Percentiles rank a stretch among this genome's conserved stretches.
phyloP scores from a whole-genome alignment of 2,329 filamentous ascomycete species.

The Penicillium vulpinum region DNA sequence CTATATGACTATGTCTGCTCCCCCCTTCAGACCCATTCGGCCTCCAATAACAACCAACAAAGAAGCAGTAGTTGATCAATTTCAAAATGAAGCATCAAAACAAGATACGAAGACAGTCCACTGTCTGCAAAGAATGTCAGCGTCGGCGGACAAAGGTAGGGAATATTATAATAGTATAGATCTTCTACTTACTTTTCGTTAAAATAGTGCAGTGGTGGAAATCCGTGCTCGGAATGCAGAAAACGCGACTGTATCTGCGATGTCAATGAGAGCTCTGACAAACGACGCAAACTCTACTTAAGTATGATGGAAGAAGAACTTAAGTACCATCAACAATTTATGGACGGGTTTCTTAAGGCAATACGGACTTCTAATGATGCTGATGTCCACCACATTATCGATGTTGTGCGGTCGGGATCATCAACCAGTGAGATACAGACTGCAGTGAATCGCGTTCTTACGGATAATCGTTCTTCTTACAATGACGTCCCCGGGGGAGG shows the following conservation, averaged over 20 bases:
- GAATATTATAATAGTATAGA: not conserved
- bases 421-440: not conserved
- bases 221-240: not conserved
- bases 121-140: slow-evolving; percentile 9
- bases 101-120: not conserved
- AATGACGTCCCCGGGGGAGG: too few relatives aligned
- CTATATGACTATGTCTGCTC: not conserved
- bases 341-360: not conserved
- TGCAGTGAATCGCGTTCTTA: not conserved
- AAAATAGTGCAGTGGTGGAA: not conserved
- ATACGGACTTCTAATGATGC: not conserved
- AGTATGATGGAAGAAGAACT: slow-evolving; percentile 6
- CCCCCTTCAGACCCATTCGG: not conserved
- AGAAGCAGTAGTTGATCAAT: not conserved
- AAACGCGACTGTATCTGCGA: not conserved
- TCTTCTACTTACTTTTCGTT: not conserved
- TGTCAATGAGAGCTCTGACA: not conserved
- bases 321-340: not conserved
- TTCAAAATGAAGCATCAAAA: not conserved
- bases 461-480: too few relatives aligned
- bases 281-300: not conserved
- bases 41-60: not conserved
- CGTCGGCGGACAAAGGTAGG: slow-evolving; percentile 8
- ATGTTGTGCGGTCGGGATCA: slow-evolving; percentile 5
- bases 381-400: slow-evolving; percentile 5